phyloP scores from a whole-genome alignment of 2,329 filamentous ascomycete genomes.

The Byssothecium circinans region DNA sequence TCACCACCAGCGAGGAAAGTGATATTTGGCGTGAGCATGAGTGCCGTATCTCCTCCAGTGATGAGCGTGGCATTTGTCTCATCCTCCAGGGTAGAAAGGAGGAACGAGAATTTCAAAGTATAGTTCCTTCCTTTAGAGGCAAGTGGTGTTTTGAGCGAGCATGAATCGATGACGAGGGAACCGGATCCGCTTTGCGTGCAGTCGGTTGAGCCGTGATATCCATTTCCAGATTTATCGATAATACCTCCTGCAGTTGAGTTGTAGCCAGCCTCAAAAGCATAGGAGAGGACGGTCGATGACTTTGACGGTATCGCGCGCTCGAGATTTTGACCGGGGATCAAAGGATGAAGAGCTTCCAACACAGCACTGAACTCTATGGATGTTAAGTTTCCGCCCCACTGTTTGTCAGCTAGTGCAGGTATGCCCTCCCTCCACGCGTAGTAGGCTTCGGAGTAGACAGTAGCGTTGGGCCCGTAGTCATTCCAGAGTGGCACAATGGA shows the following conservation, averaged over 20 bases:
- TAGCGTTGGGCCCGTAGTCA: conserved; percentile 48
- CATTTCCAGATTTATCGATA: conserved; percentile 45
- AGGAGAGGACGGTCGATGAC: conserved; percentile 41
- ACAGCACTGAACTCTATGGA: conserved; percentile 40
- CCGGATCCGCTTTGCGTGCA: conserved; percentile 38
- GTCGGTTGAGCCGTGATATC: conserved; percentile 45
- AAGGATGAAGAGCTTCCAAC: conserved; percentile 45
- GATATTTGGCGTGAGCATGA: conserved; percentile 41
- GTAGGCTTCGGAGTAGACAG: conserved; percentile 47
- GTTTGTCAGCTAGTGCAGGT: conserved; percentile 42
- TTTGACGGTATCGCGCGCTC: conserved; percentile 41
- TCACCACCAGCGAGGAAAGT: conserved; percentile 45
- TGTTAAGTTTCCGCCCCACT: conserved; percentile 45
- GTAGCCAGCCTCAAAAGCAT: conserved; percentile 30
- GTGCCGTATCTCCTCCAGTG: conserved; percentile 48
- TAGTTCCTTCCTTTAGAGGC: conserved; percentile 60
- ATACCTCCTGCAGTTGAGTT: conserved; percentile 18
- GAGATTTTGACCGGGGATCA: conserved; percentile 46
- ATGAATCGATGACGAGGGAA: conserved; percentile 41
- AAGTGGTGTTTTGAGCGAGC: conserved; percentile 52
- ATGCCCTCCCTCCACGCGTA: conserved; percentile 46
- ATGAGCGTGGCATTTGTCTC: conserved; percentile 46
- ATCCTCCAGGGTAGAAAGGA: conserved; percentile 26
- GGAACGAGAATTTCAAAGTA: conserved; percentile 52
- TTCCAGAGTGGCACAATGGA: conserved; percentile 48